Conservation (phyloP, 1,139 yeast species). For the Zhuliangozyma parablackwelliae region DNA sequence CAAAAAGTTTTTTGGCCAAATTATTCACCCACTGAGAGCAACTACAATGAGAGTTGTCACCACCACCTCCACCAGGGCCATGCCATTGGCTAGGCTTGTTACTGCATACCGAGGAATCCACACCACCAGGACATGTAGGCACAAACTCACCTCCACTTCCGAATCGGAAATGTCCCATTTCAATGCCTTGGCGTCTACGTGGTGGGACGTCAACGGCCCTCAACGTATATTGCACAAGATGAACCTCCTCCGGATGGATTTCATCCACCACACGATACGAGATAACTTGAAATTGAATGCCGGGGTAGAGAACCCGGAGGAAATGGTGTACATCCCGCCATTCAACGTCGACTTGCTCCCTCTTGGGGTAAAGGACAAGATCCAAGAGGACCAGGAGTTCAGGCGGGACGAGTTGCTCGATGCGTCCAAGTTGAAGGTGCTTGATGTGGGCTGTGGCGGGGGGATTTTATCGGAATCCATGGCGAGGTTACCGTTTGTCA, state of each 20-base stretch:
- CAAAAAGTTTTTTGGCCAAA: no score
- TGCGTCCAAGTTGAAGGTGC: constrained; percentile 41
- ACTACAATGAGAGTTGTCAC: no score
- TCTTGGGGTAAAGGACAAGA: constrained; percentile 38
- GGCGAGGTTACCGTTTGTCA: constrained; percentile 67
- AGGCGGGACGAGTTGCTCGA: constrained; percentile 38
- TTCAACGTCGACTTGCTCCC: constrained; percentile 69
- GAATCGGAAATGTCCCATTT: constrained; percentile 70
- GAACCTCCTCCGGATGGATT: constrained; percentile 88
- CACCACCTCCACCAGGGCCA: no score
- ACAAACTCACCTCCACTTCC: constrained; percentile 7
- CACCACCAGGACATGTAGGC: no score
- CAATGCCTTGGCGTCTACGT: constrained; percentile 74
- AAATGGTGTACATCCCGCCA: constrained; percentile 67
- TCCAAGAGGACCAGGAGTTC: constrained; percentile 44
- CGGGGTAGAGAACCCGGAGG: constrained; percentile 30
- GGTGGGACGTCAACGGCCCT: constrained; percentile 97
- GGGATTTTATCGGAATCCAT: constrained; percentile 85
- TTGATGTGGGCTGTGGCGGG: constrained; percentile 98
- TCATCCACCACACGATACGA: constrained; percentile 60
- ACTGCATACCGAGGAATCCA: no score
- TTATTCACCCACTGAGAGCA: no score
- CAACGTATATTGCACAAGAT: constrained; percentile 91
- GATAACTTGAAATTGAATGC: constrained; percentile 43
- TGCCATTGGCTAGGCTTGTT: no score